A percentile compares a stretch with the other conserved stretches of the same genome.
Conservation (phyloP, 2,329 filamentous ascomycete species). For the Pochonia chlamydosporia region DNA sequence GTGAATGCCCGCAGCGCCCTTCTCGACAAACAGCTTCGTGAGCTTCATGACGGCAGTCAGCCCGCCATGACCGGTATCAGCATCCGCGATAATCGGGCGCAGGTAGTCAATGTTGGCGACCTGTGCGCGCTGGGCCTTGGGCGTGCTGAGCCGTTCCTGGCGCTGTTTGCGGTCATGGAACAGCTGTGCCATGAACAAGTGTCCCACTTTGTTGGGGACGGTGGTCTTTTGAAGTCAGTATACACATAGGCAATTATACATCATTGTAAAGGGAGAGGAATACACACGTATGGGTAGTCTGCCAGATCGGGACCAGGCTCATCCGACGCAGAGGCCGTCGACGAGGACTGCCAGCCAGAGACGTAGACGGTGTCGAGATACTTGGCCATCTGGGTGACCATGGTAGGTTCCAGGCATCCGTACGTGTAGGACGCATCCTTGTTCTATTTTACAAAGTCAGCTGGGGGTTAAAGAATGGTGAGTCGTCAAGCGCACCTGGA, state of each 20-base stretch:
- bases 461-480: background rate
- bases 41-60: slow-evolving; percentile 99
- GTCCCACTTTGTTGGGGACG: slow-evolving; percentile 95
- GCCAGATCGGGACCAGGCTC: slow-evolving; percentile 97
- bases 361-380: slow-evolving; percentile 98
- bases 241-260: too few relatives aligned
- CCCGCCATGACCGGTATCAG: slow-evolving; percentile 94
- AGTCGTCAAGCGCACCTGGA: slow-evolving; percentile 55
- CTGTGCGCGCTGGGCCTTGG: slow-evolving; percentile 65
- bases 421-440: slow-evolving; percentile 90
- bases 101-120: slow-evolving; percentile 87
- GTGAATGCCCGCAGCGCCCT: slow-evolving; percentile 94
- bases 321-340: slow-evolving; percentile 88
- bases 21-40: slow-evolving; percentile 95
- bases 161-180: slow-evolving; percentile 99
- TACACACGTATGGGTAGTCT: slow-evolving; percentile 83
- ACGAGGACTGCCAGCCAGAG: slow-evolving; percentile 97
- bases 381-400: slow-evolving; percentile 99
- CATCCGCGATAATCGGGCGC: slow-evolving; percentile 91
- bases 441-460: slow-evolving; percentile 42
- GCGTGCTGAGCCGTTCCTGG: slow-evolving; percentile 78
- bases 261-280: background rate
- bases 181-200: slow-evolving; percentile 96
- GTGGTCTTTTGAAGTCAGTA: slow-evolving; percentile 59
- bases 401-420: slow-evolving; percentile 94